phyloP scores from a whole-genome alignment of 1,284 basidiomycete genomes.

The Porogramme epimiltina region DNA sequence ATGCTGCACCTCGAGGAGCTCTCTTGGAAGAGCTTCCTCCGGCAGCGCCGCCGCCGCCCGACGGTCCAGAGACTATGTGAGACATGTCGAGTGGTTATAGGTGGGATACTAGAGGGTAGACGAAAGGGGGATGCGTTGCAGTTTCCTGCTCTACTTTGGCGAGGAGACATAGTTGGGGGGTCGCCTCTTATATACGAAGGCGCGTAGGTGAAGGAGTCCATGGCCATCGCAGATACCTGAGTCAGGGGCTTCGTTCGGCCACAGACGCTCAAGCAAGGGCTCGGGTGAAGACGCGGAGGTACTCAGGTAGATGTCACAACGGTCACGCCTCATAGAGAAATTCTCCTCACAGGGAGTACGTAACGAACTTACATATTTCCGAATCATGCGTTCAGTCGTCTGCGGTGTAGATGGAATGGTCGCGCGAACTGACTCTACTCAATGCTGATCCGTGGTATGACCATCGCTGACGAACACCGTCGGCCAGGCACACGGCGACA shows the following conservation, averaged over 20 bases:
- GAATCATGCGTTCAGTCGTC: too few species aligned
- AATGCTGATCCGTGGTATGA: too few species aligned
- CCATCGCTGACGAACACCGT: background rate
- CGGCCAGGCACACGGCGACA: constrained; percentile 17
- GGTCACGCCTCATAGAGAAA: too few species aligned
- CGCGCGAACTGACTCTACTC: too few species aligned
- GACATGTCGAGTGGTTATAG: constrained; percentile 9
- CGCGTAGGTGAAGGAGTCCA: background rate
- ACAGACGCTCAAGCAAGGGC: too few species aligned
- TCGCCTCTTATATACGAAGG: background rate
- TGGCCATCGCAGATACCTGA: constrained; percentile 8
- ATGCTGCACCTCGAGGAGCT: constrained; percentile 35
- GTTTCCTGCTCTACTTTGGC: background rate
- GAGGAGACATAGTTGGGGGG: background rate
- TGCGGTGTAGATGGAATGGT: too few species aligned
- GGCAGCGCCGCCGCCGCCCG: constrained; percentile 10
- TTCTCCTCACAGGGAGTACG: too few species aligned
- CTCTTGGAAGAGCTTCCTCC: constrained; percentile 21
- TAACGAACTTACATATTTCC: too few species aligned
- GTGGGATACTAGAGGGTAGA: background rate
- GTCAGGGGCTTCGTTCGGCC: constrained; percentile 13
- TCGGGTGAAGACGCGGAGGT: too few species aligned
- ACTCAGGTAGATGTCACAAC: too few species aligned
- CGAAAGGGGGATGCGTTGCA: background rate
- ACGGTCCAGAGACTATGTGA: constrained; percentile 2